Conservation (phyloP, 1,139 yeast species). For the Kodamaea anthophila region DNA sequence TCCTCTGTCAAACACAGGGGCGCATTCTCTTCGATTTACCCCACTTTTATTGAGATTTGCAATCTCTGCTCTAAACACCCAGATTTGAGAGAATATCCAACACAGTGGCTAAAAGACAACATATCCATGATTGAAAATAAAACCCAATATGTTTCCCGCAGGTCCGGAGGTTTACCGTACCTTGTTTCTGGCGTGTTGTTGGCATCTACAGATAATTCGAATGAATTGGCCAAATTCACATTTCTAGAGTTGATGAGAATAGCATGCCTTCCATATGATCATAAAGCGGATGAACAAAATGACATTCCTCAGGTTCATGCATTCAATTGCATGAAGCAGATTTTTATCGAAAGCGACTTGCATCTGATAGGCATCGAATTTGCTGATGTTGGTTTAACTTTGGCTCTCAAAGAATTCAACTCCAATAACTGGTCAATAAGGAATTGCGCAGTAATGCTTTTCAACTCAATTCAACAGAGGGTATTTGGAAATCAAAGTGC, state of each 20-base stretch:
- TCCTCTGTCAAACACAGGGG: slow-evolving; percentile 81
- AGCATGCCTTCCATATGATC: slow-evolving; percentile 45
- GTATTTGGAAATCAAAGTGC: slow-evolving; percentile 56
- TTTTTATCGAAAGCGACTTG: slow-evolving; percentile 64
- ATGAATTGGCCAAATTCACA: slow-evolving; percentile 21
- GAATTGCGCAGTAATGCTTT: slow-evolving; percentile 90
- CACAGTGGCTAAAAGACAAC: slow-evolving; percentile 50
- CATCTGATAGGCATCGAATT: slow-evolving; percentile 46
- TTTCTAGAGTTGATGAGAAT: slow-evolving; percentile 47
- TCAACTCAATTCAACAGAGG: slow-evolving; percentile 74
- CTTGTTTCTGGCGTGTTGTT: slow-evolving; percentile 67
- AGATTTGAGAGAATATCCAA: slow-evolving; percentile 30
- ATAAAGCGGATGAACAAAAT: slow-evolving; percentile 45
- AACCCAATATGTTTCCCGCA: slow-evolving; percentile 68
- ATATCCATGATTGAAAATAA: slow-evolving; percentile 48
- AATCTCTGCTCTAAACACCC: slow-evolving; percentile 34
- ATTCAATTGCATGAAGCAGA: slow-evolving; percentile 70
- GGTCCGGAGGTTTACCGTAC: slow-evolving; percentile 90
- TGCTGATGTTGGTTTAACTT: slow-evolving; percentile 51
- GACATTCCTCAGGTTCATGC: slow-evolving; percentile 94
- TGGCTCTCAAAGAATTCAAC: slow-evolving; percentile 58
- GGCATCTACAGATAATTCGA: slow-evolving; percentile 22
- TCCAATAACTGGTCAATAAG: slow-evolving; percentile 77
- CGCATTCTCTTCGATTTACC: slow-evolving; percentile 82
- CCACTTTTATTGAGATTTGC: slow-evolving; percentile 66